A percentile compares a stretch with the other conserved stretches of the same genome.
phyloP scores from a whole-genome alignment of 139 green algal genomes.

The Micromonas commoda region DNA sequence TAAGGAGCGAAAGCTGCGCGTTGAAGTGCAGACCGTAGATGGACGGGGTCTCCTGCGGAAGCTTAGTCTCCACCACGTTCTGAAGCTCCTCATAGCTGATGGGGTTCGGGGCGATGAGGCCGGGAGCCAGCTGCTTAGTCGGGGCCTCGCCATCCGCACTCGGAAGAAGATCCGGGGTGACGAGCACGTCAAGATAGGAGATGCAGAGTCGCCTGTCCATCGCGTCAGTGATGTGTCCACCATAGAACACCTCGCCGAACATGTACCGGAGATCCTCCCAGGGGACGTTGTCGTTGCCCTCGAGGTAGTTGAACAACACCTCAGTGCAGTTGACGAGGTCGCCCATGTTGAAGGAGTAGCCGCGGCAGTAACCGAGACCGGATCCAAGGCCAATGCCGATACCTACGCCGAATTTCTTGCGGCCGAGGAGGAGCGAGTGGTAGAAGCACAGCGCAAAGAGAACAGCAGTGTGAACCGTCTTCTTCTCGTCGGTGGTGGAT shows the following conservation, averaged over 20 bases:
- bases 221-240: conserved; percentile 75
- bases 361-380: conserved; percentile 78
- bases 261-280: conserved; percentile 81
- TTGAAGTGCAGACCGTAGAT: conserved; percentile 84
- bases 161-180: conserved; percentile 64
- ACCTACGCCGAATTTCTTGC: conserved; percentile 82
- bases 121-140: conserved; percentile 60
- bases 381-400: conserved; percentile 70
- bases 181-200: conserved; percentile 77
- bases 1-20: conserved; percentile 73
- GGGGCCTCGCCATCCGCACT: conserved; percentile 39
- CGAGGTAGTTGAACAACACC: conserved; percentile 78
- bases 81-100: conserved; percentile 56
- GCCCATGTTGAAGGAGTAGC: conserved; percentile 83
- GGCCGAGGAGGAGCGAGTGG: conserved; percentile 76
- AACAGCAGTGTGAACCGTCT: conserved; percentile 62
- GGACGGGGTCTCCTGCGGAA: conserved; percentile 69
- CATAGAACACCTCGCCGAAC: conserved; percentile 85
- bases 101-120: conserved; percentile 65
- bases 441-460: conserved; percentile 85
- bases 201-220: conserved; percentile 79
- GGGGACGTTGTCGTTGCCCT: conserved; percentile 61
- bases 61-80: conserved; percentile 63
- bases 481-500: conserved; percentile 52
- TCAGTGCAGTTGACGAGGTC: conserved; percentile 77